phyloP scores from a whole-genome alignment of 192 early-diverging fungal genomes.

The Podila verticillata region DNA sequence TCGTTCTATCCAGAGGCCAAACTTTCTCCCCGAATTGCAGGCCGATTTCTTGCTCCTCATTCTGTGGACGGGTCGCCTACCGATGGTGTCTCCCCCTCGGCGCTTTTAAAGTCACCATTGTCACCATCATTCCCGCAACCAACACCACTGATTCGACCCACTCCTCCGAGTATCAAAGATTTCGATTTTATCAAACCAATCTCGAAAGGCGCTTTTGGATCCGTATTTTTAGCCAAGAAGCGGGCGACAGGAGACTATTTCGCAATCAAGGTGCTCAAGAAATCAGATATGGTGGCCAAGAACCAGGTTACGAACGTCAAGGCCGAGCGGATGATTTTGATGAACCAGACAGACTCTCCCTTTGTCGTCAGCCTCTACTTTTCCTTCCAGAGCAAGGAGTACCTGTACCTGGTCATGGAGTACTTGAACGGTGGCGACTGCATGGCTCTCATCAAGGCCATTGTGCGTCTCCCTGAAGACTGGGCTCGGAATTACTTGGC shows the following conservation, averaged over 20 bases:
- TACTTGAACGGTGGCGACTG: constrained; percentile 92
- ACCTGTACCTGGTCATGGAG: constrained; percentile 89
- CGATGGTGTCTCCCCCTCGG: constrained; percentile 24
- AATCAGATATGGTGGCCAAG: constrained; percentile 91
- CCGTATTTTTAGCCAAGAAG: constrained; percentile 88
- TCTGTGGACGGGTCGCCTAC: constrained; percentile 50
- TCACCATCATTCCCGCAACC: constrained; percentile 52
- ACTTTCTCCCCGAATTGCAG: constrained; percentile 24
- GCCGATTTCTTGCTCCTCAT: constrained; percentile 32
- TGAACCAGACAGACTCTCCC: constrained; percentile 83
- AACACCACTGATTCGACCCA: constrained; percentile 58
- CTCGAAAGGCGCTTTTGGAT: constrained; percentile 90
- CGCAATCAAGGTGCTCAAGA: constrained; percentile 88
- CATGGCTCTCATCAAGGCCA: constrained; percentile 80
- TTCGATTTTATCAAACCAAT: constrained; percentile 93
- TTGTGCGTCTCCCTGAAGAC: constrained; percentile 77
- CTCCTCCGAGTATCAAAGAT: constrained; percentile 83
- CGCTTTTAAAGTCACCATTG: constrained; percentile 42
- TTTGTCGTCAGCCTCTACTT: constrained; percentile 88
- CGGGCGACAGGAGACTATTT: constrained; percentile 85
- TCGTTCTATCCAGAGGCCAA: constrained; percentile 34
- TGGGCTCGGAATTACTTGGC: constrained; percentile 89
- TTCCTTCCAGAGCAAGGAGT: constrained; percentile 85
- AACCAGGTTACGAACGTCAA: constrained; percentile 93
- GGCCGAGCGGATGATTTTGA: constrained; percentile 89